Evolutionary conservation across 768 basidiomycete genomes (phyloP), one percentile per base, ranked within the genome.

Genomic region (Kwoniella sp.): DNA sequence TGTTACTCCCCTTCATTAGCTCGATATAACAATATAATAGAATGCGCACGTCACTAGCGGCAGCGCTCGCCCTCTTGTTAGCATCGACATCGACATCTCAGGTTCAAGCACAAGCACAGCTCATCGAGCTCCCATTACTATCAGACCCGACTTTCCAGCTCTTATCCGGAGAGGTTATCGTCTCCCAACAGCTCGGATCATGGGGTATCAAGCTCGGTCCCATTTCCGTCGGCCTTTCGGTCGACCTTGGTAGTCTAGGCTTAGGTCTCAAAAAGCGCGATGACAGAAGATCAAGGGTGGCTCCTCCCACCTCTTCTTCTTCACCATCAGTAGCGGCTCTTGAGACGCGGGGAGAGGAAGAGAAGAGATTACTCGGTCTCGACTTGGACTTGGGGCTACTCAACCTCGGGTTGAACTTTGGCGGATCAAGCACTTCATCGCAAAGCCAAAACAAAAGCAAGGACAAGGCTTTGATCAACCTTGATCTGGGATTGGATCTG

Each of bases 201-300:
- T 65, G 64, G 64, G 64, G 68, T 50, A 65, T 68, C 44, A 61
- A 46, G 15, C 58, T 68, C 21, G 67, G 58, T 15, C 63, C 58
- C 12, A 52, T 60, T 1, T 46, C 27, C 8, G 24, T 65, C n/a
- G 44, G 51, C 15, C 46, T 65, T 4, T 58, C 36, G 29, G 13
- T 59, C 15, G 51, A 65, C 33, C 46, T 65, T 26, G 30, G 58
- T 37, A 29, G 19, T 17, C 27, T 63, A 21, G 59, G 51, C 8
- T 47, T 60, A 24, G 36, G 36, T 7, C 40, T 44, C 8, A 46
- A 37, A 36, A 53, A 44, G 24, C 59, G 59, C 7, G 55, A 57
- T 46, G n/a, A 58, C 13, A 65, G 51, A 47, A 26, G 64, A 44
- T 66, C 64, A 44, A 60, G 52, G 26, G 8, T 47, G 26, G 7